Evolutionary conservation across 2,329 filamentous ascomycete species (phyloP), one percentile per base, ranked within the genome.

Genomic region (Clathrospora elynae): DNA sequence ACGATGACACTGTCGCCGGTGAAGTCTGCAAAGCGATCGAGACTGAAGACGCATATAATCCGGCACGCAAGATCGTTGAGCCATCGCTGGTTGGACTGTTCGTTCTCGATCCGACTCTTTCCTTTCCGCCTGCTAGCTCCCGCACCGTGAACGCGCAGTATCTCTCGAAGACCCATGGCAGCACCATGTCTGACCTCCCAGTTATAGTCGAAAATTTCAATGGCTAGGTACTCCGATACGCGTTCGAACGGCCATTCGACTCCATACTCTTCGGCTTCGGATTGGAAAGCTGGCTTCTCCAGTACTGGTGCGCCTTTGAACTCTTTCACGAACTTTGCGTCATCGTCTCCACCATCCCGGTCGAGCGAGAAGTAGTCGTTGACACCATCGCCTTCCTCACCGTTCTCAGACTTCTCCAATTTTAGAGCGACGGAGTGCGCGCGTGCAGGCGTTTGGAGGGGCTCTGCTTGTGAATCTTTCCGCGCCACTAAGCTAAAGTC

Each of bases 131-230:
- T 85, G 24, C 93, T 95, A 43, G 93, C 92, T 42, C 92, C 93
- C 36, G 78, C 82, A 29, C 93, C 93, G 63, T 99, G 93, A n/a
- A 90, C 87, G 49, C 92, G 85, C 36, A 96, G 79, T 12, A 99
- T 84, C 70, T 99, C 93, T 62, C 93, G 83, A 24, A 99, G 76
- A 8, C 90, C 93, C 86, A 99, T 93, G 10, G 93, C 91, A 42
- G 95, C 93, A 61, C 93, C 93, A 68, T 99, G 93, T 11, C 93
- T 86, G 6, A 91, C 90, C 70, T 99, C 93, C 95, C 93, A 99
- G 33, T 87, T 85, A 2, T 87, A 78, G 64, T 99, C 92, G 59
- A 99, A 97, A 1, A 99, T 78, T 65, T 99, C 93, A 22, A 97
- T 80, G 61, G 89, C 92, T 45, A 99, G 80, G 60, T 96, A 93